These are phyloP conservation scores for Aureobasidium sp. DNA, from an alignment of 2,329 filamentous ascomycete genomes.

Conservation along the genomic window DNA sequence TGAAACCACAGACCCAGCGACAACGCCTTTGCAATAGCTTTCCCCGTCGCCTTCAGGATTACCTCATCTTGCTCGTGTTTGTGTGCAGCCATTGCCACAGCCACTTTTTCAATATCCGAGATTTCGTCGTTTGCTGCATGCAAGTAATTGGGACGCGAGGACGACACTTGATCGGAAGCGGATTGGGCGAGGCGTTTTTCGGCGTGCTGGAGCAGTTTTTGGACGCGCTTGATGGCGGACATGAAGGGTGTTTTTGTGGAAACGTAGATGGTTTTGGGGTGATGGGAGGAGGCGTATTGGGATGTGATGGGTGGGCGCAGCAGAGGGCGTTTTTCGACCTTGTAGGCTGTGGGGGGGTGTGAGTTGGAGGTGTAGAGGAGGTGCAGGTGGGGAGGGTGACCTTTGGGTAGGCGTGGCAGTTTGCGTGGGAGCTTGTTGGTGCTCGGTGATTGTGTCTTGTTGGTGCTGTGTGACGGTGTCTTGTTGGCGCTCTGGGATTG, in stretches of 20 bases:
- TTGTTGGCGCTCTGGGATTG: too few species aligned
- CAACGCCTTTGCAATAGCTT: conserved; percentile 55
- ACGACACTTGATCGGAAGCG: conserved; percentile 23
- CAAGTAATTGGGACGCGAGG: conserved; percentile 10
- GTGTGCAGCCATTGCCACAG: conserved; percentile 22
- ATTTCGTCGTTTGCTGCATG: neutral
- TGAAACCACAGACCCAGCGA: conserved; percentile 57
- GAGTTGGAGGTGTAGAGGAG: neutral
- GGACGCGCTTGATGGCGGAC: conserved; percentile 55
- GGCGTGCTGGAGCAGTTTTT: conserved; percentile 51
- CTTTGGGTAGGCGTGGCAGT: conserved; percentile 18
- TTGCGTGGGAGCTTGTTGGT: too few species aligned
- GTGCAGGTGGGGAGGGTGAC: conserved; percentile 10
- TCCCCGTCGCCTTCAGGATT: conserved; percentile 55
- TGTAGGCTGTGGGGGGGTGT: conserved; percentile 31
- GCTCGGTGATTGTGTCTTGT: too few species aligned
- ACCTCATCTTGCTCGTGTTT: conserved; percentile 42
- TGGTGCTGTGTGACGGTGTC: too few species aligned
- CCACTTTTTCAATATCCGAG: conserved; percentile 11
- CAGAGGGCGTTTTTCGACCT: conserved; percentile 48
- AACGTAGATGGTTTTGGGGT: conserved; percentile 56
- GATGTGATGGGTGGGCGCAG: conserved; percentile 47
- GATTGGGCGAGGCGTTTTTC: conserved; percentile 42
- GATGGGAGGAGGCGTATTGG: conserved; percentile 40
- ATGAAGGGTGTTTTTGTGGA: conserved; percentile 58